A percentile compares a stretch with the other conserved stretches of the same genome.
These are phyloP conservation scores for Lasiosphaeria miniovina DNA, from an alignment of 495 filamentous ascomycete species.

Conservation along the genomic window DNA sequence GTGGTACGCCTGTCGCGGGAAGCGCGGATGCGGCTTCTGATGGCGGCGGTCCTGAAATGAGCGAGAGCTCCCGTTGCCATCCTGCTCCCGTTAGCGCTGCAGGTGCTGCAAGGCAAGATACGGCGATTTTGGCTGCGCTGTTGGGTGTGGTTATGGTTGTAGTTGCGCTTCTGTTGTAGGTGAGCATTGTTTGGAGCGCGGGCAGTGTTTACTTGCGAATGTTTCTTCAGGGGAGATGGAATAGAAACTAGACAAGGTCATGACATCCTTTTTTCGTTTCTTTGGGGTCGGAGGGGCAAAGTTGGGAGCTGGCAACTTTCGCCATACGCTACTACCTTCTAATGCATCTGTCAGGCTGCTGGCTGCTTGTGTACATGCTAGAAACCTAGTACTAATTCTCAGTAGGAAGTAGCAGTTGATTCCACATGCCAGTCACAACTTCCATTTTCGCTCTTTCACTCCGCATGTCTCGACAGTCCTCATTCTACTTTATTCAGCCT, in stretches of 20 bases:
- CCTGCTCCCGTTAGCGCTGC: neutral
- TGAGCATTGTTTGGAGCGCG: too few species aligned
- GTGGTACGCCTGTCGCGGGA: constrained; percentile 5
- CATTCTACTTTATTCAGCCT: too few species aligned
- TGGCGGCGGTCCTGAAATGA: neutral
- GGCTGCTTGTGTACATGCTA: too few species aligned
- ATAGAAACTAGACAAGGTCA: neutral
- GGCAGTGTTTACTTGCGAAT: neutral
- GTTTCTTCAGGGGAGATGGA: neutral
- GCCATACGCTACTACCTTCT: too few species aligned
- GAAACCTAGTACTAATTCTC: too few species aligned
- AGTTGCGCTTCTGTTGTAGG: neutral
- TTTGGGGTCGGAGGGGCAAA: neutral
- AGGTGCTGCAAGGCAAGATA: neutral
- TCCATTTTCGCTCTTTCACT: too few species aligned
- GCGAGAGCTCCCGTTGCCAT: neutral
- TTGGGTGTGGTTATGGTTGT: neutral
- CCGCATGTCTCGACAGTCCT: too few species aligned
- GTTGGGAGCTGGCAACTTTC: too few species aligned
- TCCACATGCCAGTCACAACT: too few species aligned
- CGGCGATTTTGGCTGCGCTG: neutral
- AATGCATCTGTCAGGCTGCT: too few species aligned
- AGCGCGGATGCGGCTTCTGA: neutral
- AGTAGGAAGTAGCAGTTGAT: too few species aligned
- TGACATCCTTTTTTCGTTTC: neutral